These are phyloP conservation scores for Fusarium citri DNA, from an alignment of 2,329 filamentous ascomycete species.

Conservation along the genomic window DNA sequence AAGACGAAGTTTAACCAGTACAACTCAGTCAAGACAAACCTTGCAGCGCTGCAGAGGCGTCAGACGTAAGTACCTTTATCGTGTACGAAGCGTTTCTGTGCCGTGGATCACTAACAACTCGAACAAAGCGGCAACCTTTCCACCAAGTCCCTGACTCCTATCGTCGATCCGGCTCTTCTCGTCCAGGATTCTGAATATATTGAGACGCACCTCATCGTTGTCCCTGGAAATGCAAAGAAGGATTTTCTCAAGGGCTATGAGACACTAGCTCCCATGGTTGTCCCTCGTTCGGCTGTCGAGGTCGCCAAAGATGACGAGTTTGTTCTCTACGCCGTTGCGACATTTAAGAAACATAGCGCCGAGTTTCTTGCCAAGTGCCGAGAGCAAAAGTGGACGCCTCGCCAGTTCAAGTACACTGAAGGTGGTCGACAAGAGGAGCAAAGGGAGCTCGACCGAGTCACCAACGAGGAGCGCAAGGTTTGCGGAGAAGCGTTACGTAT, in stretches of 20 bases:
- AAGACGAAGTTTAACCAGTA: conserved; percentile 95
- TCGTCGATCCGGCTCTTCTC: conserved; percentile 83
- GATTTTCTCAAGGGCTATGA: conserved; percentile 93
- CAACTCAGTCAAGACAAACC: conserved; percentile 87
- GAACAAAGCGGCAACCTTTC: conserved; percentile 83
- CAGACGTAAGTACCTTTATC: conserved; percentile 73
- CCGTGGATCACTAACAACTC: conserved; percentile 5
- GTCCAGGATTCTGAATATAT: conserved; percentile 95
- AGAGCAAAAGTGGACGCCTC: conserved; percentile 93
- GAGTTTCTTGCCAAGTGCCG: conserved; percentile 94
- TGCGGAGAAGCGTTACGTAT: conserved; percentile 92
- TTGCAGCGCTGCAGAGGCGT: conserved; percentile 83
- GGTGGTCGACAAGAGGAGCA: conserved; percentile 91
- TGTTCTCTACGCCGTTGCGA: conserved; percentile 85
- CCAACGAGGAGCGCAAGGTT: conserved; percentile 87
- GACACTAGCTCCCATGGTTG: conserved; percentile 88
- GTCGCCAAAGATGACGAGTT: conserved; percentile 92
- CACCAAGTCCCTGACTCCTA: conserved; percentile 90
- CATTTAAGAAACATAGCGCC: conserved; percentile 88
- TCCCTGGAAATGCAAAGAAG: conserved; percentile 82
- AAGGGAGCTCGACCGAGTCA: conserved; percentile 83
- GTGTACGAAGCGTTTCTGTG: neutral
- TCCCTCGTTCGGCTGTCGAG: conserved; percentile 85
- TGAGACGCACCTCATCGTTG: conserved; percentile 92
- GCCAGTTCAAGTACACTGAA: conserved; percentile 93